Evolutionary conservation across 306 rosid genomes (phyloP), one percentile per base, ranked within the genome.

Genomic region (Macrotyloma uniflorum): DNA sequence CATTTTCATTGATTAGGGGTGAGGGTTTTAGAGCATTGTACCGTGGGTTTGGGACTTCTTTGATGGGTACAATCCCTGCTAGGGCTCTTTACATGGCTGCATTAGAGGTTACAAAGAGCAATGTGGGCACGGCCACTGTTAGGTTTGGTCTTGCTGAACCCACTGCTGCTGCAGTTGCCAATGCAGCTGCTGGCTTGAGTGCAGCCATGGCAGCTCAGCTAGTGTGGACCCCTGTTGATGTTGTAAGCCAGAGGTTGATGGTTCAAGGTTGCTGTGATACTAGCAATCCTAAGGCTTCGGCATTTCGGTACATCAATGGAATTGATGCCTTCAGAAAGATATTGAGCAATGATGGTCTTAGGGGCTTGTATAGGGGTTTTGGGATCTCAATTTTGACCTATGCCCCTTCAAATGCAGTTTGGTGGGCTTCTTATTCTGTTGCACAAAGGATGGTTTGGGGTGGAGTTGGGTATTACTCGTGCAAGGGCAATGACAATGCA

Each of bases 371-470:
- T 63, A 79, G 83, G 63, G 83, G 83, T 61, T 79, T 79, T 50
- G 83, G 83, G 67, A 79, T 79, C 45, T 93, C 98, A 1, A 90
- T 93, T 83, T 71, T 91, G 88, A 93, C 98, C 0, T 88, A 93
- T 70, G 97, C 97, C 3, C 98, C 98, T 18, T 88, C 93, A 4
- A 93, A 91, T 85, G 98, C 98, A 0, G 86, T 93, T 40, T 93
- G 98, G 98, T 93, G 98, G 98, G 98, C 95, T 6, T 89, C 98
- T 0, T 93, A 93, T 81, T 91, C 91, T 70, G 91, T 89, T 72
- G 77, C 92, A 1, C 98, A 93, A 53, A 82, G 97, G 70, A 64
- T 88, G 81, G 87, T 93, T 5, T 91, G 98, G 98, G 85, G 84
- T 45, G 98, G 98, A 80, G 76, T 89, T 42, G 92, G 98, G 26